Conservation (phyloP, 129 eudicot genomes). For the Helianthus tuberosus region DNA sequence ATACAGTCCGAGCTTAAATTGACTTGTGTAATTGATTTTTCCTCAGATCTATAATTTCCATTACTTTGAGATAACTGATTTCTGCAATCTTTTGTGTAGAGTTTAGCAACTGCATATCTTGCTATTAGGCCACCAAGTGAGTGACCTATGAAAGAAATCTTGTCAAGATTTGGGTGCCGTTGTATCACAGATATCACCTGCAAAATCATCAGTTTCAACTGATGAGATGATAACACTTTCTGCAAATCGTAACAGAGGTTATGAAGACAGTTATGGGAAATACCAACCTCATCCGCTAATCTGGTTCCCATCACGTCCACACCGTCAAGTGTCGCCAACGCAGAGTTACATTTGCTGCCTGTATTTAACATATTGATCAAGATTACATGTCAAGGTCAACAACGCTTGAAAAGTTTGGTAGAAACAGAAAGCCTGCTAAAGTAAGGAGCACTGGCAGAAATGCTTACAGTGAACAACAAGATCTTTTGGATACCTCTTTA, state of each 20-base stretch:
- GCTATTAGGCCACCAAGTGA: constrained; percentile 93
- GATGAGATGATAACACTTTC: constrained; percentile 18
- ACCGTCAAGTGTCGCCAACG: constrained; percentile 86
- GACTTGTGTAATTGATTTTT: neutral
- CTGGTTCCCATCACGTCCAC: constrained; percentile 93
- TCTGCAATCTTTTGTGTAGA: constrained; percentile 47
- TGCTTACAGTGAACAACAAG: constrained; percentile 77
- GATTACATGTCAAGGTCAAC: neutral
- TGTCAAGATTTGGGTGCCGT: constrained; percentile 63
- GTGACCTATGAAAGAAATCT: constrained; percentile 90
- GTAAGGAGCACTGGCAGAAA: neutral
- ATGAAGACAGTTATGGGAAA: constrained; percentile 2
- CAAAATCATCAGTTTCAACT: constrained; percentile 16
- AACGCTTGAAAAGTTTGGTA: neutral
- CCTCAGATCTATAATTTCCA: constrained; percentile 37
- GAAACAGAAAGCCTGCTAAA: neutral
- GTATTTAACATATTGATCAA: constrained; percentile 28
- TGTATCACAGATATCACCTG: constrained; percentile 79
- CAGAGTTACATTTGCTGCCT: constrained; percentile 80
- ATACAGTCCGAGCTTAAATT: constrained; percentile 30
- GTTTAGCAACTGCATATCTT: constrained; percentile 87
- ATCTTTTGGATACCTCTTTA: constrained; percentile 70
- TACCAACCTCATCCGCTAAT: constrained; percentile 89
- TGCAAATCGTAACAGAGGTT: neutral
- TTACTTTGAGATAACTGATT: constrained; percentile 27